Evolutionary conservation across 2,329 filamentous ascomycete genomes (phyloP), one percentile per base, ranked within the genome.

Genomic region (Trichoderma sp.): DNA sequence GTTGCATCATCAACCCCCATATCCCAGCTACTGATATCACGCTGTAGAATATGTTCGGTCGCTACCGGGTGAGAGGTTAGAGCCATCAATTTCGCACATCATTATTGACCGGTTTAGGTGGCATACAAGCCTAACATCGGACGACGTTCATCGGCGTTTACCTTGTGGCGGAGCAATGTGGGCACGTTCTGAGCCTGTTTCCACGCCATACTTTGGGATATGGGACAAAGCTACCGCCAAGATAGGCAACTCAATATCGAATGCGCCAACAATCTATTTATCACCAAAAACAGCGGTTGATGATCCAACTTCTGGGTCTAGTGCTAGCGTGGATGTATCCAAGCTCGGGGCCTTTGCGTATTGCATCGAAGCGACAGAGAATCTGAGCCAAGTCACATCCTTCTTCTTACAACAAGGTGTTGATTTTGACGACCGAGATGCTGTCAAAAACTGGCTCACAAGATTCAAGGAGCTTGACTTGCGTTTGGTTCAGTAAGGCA

Each of bases 321-420:
- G 37, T 37, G 27, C 55, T 56, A 14, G 70, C 0, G 73, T 77
- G 0, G 74, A 77, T 29, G 77, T 80, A 67, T 79, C 82, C 6
- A 79, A 79, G 0, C 75, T 84, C 0, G 83, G 83, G 0, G 82
- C 81, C 0, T 84, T 84, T 69, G 82, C 83, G 0, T 84, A 84
- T 58, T 79, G 80, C 10, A 79, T 85, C 11, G 83, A 85, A 68
- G 82, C 83, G 0, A 83, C 82, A 0, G 83, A 85, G 70, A 83
- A 79, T 0, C 72, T 85, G 5, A 83, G 81, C 57, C 78, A 79
- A 0, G 81, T 84, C 0, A 83, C 77, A 0, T 81, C 77, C 0
- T 84, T 81, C 69, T 85, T 85, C 58, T 75, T 84, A 0, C 82
- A 82, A 57, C 82, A 84, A 63, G 75, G 75, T 10, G 77, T 84